Percentiles rank a stretch among this genome's conserved stretches.
phyloP scores from a whole-genome alignment of 305 asterid species.

The Vinca major region DNA sequence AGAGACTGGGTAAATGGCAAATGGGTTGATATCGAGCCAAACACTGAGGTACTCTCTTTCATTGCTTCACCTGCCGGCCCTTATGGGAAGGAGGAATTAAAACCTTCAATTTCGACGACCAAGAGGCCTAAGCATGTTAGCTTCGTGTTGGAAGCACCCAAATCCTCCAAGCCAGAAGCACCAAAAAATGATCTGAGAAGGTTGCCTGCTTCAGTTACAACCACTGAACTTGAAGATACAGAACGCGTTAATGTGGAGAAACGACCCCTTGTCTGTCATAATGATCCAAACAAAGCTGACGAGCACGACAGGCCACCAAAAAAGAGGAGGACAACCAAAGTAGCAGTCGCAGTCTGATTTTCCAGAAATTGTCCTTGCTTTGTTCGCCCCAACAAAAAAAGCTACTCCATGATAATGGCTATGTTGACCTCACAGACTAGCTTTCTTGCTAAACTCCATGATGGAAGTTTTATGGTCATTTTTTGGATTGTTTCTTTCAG shows the following conservation, averaged over 20 bases:
- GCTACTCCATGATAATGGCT: too few relatives aligned
- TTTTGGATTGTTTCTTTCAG: too few relatives aligned
- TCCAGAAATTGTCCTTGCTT: too few relatives aligned
- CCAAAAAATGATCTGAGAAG: conserved; percentile 9
- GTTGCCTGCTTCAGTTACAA: conserved; percentile 6
- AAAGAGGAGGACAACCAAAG: neutral
- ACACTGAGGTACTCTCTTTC: conserved; percentile 31
- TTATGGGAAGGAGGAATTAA: conserved; percentile 2
- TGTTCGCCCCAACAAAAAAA: neutral
- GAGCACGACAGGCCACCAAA: neutral
- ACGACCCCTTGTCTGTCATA: neutral
- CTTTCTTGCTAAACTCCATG: too few relatives aligned
- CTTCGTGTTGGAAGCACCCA: conserved; percentile 4
- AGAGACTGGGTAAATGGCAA: conserved; percentile 44
- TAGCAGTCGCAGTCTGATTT: neutral
- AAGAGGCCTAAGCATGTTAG: conserved; percentile 4
- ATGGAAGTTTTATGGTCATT: too few relatives aligned
- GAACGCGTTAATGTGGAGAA: conserved; percentile 10
- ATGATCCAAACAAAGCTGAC: neutral
- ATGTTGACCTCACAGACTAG: too few relatives aligned
- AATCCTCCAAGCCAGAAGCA: neutral
- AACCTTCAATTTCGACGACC: conserved; percentile 1
- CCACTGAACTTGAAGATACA: neutral
- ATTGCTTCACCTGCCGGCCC: conserved; percentile 20
- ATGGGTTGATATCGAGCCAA: conserved; percentile 39